These are phyloP conservation scores for Aspergillus taichungensis DNA, from an alignment of 495 filamentous ascomycete genomes.

Conservation along the genomic window DNA sequence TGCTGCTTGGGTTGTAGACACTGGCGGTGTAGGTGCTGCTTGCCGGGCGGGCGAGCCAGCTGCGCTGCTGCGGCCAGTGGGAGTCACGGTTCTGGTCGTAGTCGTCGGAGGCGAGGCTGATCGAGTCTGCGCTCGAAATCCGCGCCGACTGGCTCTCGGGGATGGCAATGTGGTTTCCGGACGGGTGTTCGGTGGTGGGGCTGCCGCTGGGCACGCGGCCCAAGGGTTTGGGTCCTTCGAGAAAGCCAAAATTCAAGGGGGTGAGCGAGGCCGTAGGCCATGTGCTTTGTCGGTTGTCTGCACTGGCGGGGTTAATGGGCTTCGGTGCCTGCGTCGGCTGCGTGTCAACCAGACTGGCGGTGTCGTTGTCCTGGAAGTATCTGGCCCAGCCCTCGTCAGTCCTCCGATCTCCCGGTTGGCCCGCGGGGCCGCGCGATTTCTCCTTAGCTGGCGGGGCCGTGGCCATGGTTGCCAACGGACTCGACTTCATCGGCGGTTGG, in stretches of 20 bases:
- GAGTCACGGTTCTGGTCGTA: slow-evolving; percentile 32
- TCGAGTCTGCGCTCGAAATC: slow-evolving; percentile 52
- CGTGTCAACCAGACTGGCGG: slow-evolving; percentile 30
- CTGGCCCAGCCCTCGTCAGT: slow-evolving; percentile 51
- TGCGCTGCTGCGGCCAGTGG: slow-evolving; percentile 39
- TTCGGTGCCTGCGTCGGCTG: neutral
- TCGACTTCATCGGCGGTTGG: slow-evolving; percentile 13
- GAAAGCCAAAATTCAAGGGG: slow-evolving; percentile 27
- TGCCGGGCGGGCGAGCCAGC: slow-evolving; percentile 40
- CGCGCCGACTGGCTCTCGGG: slow-evolving; percentile 52
- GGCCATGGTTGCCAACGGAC: slow-evolving; percentile 24
- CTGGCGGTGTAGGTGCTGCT: slow-evolving; percentile 51
- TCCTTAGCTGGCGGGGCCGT: slow-evolving; percentile 11
- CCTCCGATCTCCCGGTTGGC: slow-evolving; percentile 36
- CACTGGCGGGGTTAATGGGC: too few species aligned
- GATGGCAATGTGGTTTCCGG: slow-evolving; percentile 33
- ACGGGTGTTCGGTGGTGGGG: slow-evolving; percentile 52
- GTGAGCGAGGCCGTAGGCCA: slow-evolving; percentile 32
- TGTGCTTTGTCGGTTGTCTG: slow-evolving; percentile 9
- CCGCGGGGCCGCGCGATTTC: slow-evolving; percentile 13
- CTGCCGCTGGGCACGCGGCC: slow-evolving; percentile 54
- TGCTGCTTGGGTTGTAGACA: slow-evolving; percentile 28
- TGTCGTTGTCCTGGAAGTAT: slow-evolving; percentile 48
- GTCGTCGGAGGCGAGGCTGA: slow-evolving; percentile 48
- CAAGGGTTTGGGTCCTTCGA: slow-evolving; percentile 35